Evolutionary conservation across 2,329 filamentous ascomycete genomes (phyloP).

Genomic region (Paraphaeosphaeria minitans): DNA sequence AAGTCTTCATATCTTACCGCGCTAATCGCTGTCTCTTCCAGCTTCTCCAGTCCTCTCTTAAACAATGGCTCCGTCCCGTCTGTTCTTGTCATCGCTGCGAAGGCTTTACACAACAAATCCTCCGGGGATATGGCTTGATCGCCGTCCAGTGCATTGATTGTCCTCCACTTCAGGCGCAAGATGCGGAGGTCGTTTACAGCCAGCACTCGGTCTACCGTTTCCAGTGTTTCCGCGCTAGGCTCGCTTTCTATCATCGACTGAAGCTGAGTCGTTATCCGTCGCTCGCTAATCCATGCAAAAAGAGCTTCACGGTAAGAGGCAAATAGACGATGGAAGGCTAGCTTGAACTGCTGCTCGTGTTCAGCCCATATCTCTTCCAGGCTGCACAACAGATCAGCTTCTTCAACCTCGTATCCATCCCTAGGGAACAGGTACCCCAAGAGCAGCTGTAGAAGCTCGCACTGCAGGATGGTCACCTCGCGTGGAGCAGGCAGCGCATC

Average conservation of each 20-base stretch:
- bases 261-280: neutral
- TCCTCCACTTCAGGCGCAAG: neutral
- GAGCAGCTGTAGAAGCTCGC: neutral
- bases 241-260: neutral
- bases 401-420: neutral
- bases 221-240: neutral
- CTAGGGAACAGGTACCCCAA: neutral
- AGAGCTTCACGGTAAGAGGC: neutral
- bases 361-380: neutral
- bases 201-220: neutral
- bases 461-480: conserved; percentile 3
- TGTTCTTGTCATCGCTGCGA: conserved; percentile 5
- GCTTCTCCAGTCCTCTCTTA: neutral
- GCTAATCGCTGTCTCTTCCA: neutral
- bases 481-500: neutral
- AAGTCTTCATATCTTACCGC: neutral
- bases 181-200: neutral
- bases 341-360: conserved; percentile 5
- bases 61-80: neutral
- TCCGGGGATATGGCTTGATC: neutral
- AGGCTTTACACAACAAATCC: neutral
- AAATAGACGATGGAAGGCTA: neutral
- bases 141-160: neutral
- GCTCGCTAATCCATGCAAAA: conserved; percentile 1
- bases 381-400: neutral